Evolutionary conservation across 2,329 filamentous ascomycete species (phyloP).

Genomic region (Pestalotiopsis sp.): DNA sequence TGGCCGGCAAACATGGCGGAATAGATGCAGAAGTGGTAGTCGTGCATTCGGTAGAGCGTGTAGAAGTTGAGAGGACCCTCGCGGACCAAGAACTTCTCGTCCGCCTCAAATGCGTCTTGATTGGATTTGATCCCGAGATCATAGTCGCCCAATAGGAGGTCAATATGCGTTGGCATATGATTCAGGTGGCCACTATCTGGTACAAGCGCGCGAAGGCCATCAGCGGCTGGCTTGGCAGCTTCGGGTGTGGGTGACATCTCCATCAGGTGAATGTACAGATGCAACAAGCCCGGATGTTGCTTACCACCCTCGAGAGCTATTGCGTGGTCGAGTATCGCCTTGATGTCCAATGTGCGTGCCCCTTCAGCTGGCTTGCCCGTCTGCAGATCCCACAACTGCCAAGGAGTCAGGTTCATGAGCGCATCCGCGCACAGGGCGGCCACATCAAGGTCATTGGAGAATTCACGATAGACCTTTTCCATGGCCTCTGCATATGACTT

Average conservation of each 20-base stretch:
- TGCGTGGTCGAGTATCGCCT: slow-evolving; percentile 59
- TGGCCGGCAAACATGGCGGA: slow-evolving; percentile 78
- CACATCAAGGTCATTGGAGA: slow-evolving; percentile 63
- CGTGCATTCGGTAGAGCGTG: slow-evolving; percentile 73
- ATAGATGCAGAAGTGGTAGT: slow-evolving; percentile 77
- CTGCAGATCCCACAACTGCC: slow-evolving; percentile 64
- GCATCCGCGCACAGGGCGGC: slow-evolving; percentile 65
- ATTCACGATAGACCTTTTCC: slow-evolving; percentile 53
- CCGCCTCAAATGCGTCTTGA: slow-evolving; percentile 65
- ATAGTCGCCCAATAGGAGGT: slow-evolving; percentile 75
- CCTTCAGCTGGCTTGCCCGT: slow-evolving; percentile 58
- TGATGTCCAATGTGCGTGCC: slow-evolving; percentile 61
- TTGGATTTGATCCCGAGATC: slow-evolving; percentile 68
- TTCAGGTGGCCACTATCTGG: slow-evolving; percentile 72
- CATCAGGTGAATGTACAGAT: slow-evolving; percentile 78
- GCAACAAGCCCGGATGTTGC: slow-evolving; percentile 70
- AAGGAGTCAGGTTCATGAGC: slow-evolving; percentile 67
- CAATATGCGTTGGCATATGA: slow-evolving; percentile 80
- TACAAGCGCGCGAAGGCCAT: slow-evolving; percentile 64
- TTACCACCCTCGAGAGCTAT: slow-evolving; percentile 51
- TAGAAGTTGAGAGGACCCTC: slow-evolving; percentile 72
- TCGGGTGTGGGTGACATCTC: slow-evolving; percentile 75
- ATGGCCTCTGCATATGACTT: slow-evolving; percentile 64
- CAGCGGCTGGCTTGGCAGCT: slow-evolving; percentile 60
- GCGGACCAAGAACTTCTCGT: slow-evolving; percentile 65